Evolutionary conservation across 169 alveolate species (phyloP).

Genomic region (Theileria orientalis): DNA sequence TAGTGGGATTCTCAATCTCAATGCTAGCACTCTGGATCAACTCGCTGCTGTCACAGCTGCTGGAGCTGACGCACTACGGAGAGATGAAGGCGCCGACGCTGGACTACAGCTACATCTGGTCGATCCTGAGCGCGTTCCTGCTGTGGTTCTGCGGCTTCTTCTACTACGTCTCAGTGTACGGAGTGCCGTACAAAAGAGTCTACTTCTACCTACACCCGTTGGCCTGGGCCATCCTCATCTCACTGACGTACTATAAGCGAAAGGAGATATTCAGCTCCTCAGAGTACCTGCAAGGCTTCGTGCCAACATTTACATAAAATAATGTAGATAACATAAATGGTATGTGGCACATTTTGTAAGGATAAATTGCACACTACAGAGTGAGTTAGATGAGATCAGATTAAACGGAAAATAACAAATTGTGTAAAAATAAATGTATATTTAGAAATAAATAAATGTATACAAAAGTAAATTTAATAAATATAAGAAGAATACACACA

Average conservation of each 20-base stretch:
- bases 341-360: neutral
- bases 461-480: neutral
- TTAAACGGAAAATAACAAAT: neutral
- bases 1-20: slow-evolving; percentile 59
- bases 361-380: neutral
- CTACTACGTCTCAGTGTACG: slow-evolving; percentile 61
- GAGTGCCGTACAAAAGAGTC: slow-evolving; percentile 38
- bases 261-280: slow-evolving; percentile 41
- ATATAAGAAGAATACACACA: slow-evolving; percentile 21
- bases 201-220: slow-evolving; percentile 44
- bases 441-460: neutral
- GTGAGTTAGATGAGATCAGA: neutral
- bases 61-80: slow-evolving; percentile 47
- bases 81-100: slow-evolving; percentile 52
- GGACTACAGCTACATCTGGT: slow-evolving; percentile 60
- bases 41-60: slow-evolving; percentile 45
- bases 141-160: slow-evolving; percentile 64
- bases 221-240: slow-evolving; percentile 38
- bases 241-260: slow-evolving; percentile 46
- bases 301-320: slow-evolving; percentile 22
- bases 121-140: slow-evolving; percentile 40
- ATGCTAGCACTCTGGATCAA: slow-evolving; percentile 55
- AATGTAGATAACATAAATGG: neutral
- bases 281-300: slow-evolving; percentile 34
- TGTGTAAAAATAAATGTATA: slow-evolving; percentile 9